These are phyloP conservation scores for Ascodesmis nigricans DNA, from an alignment of 495 filamentous ascomycete species.

Conservation along the genomic window DNA sequence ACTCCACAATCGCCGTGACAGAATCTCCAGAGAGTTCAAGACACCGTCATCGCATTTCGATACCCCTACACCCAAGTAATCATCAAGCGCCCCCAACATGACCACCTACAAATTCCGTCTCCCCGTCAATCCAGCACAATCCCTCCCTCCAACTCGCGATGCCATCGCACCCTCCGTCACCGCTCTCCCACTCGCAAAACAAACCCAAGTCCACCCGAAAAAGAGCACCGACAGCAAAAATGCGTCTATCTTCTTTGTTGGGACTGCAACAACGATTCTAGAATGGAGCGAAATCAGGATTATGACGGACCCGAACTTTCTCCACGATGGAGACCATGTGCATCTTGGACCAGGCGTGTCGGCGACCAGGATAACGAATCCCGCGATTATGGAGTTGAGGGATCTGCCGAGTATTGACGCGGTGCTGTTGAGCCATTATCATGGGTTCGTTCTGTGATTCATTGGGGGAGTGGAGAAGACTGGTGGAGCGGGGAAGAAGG, in stretches of 20 bases:
- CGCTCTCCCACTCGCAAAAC: constrained; percentile 24
- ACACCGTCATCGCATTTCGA: too few species aligned
- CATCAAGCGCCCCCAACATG: too few species aligned
- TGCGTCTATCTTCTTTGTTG: constrained; percentile 35
- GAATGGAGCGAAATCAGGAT: constrained; percentile 40
- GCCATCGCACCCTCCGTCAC: neutral
- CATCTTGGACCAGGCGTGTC: constrained; percentile 43
- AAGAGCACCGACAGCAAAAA: constrained; percentile 23
- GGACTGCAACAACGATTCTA: constrained; percentile 44
- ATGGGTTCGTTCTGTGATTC: constrained; percentile 24
- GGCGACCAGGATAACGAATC: constrained; percentile 31
- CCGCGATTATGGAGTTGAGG: constrained; percentile 37
- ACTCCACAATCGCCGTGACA: too few species aligned
- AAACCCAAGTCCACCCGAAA: constrained; percentile 26
- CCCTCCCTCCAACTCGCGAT: neutral
- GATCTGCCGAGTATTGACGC: constrained; percentile 38
- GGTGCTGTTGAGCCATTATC: constrained; percentile 43
- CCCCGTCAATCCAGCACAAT: neutral
- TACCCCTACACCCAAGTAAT: too few species aligned
- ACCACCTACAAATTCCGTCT: constrained; percentile 1
- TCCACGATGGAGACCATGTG: constrained; percentile 46
- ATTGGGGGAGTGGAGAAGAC: neutral
- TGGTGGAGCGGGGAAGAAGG: constrained; percentile 17
- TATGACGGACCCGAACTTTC: constrained; percentile 51
- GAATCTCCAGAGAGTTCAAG: too few species aligned